Conservation (phyloP, 169 alveolate species). For the Cryptosporidium ubiquitum region DNA sequence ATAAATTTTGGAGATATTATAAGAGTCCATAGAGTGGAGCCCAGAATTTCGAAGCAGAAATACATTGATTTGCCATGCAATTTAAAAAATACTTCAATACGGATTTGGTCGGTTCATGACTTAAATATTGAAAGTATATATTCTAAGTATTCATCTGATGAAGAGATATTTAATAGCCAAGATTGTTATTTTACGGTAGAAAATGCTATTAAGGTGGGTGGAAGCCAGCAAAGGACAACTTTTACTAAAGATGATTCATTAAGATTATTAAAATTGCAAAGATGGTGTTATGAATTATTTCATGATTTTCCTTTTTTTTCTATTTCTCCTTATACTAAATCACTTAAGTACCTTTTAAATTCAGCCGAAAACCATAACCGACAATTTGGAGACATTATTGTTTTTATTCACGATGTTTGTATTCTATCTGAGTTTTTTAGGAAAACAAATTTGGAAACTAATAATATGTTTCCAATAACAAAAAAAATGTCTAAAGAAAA, state of each 20-base stretch:
- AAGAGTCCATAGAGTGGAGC: slow-evolving; percentile 70
- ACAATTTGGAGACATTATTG: slow-evolving; percentile 56
- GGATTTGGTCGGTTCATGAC: slow-evolving; percentile 59
- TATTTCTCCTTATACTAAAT: slow-evolving; percentile 56
- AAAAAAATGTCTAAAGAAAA: slow-evolving; percentile 1
- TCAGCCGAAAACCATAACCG: background rate
- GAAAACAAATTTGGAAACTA: background rate
- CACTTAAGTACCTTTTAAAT: slow-evolving; percentile 28
- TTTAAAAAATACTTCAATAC: slow-evolving; percentile 36
- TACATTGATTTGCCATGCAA: slow-evolving; percentile 60
- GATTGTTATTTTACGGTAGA: slow-evolving; percentile 62
- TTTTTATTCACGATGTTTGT: slow-evolving; percentile 45
- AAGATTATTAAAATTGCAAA: slow-evolving; percentile 41
- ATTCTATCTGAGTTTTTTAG: slow-evolving; percentile 25
- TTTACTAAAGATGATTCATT: slow-evolving; percentile 62
- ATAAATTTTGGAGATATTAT: slow-evolving; percentile 64
- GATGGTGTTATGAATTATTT: slow-evolving; percentile 70
- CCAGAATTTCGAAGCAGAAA: slow-evolving; percentile 47
- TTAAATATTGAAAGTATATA: slow-evolving; percentile 26
- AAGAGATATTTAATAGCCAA: slow-evolving; percentile 19
- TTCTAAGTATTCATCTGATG: slow-evolving; percentile 17
- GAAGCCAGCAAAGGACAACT: slow-evolving; percentile 49
- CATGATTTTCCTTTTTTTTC: slow-evolving; percentile 65
- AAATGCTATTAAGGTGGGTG: slow-evolving; percentile 54
- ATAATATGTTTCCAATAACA: background rate